Conservation (phyloP, 371 early-diverging fungal species). For the Apophysomyces sp. region DNA sequence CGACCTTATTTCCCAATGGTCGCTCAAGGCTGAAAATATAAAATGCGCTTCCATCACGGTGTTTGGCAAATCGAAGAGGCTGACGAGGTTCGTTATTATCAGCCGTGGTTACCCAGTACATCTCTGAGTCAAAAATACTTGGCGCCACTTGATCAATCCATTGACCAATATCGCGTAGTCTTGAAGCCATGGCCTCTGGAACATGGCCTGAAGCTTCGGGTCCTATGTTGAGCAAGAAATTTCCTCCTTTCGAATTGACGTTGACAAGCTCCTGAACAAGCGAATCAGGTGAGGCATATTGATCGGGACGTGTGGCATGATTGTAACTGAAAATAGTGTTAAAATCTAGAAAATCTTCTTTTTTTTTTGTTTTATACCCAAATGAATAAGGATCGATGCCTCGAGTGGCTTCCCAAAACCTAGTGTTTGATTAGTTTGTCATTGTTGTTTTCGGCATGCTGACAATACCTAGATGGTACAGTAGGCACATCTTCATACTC, state of each 20-base stretch:
- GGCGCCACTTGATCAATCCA: slow-evolving; percentile 19
- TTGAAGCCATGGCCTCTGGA: slow-evolving; percentile 14
- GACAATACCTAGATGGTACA: slow-evolving; percentile 21
- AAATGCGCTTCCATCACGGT: slow-evolving; percentile 14
- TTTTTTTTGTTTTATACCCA: slow-evolving; percentile 11
- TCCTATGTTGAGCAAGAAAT: slow-evolving; percentile 34
- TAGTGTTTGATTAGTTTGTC: neutral
- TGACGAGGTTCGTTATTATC: slow-evolving; percentile 15
- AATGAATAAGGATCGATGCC: slow-evolving; percentile 45
- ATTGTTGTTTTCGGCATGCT: neutral
- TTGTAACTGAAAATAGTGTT: slow-evolving; percentile 11
- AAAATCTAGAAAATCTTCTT: neutral
- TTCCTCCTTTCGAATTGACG: slow-evolving; percentile 28
- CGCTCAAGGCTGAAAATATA: slow-evolving; percentile 21
- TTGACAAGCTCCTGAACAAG: slow-evolving; percentile 27
- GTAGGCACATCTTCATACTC: slow-evolving; percentile 22
- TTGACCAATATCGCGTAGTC: slow-evolving; percentile 14
- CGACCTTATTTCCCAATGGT: neutral
- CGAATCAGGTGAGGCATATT: slow-evolving; percentile 19
- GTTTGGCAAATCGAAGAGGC: slow-evolving; percentile 16
- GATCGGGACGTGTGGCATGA: slow-evolving; percentile 21
- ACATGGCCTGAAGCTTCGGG: slow-evolving; percentile 24
- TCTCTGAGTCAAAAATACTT: slow-evolving; percentile 20
- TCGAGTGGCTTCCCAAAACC: slow-evolving; percentile 43
- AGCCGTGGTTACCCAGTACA: slow-evolving; percentile 22